Evolutionary conservation across 1,284 basidiomycete species (phyloP).

Genomic region (Afroboletus lepidellus): DNA sequence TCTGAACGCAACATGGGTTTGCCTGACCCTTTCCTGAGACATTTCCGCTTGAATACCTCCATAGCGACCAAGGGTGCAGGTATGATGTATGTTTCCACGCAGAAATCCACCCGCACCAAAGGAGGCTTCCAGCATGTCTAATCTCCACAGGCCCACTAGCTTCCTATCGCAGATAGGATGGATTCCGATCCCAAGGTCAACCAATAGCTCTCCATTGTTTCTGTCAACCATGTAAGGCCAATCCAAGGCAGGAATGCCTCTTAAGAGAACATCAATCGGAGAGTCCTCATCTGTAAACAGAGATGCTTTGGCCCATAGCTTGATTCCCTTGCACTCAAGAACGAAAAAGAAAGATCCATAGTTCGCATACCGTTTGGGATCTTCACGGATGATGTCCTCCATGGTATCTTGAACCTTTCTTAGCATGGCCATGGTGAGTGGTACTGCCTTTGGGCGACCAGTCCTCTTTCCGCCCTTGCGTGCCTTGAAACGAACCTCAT

Average conservation of each 20-base stretch:
- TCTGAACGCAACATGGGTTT: conserved; percentile 11
- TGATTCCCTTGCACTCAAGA: neutral
- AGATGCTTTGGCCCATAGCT: neutral
- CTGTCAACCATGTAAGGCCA: neutral
- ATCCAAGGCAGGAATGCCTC: neutral
- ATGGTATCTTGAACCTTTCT: neutral
- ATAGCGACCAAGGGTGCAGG: conserved; percentile 7
- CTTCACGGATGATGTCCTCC: neutral
- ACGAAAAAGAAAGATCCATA: neutral
- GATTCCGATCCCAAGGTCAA: neutral
- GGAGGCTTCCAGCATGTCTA: conserved; percentile 10
- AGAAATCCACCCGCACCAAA: conserved; percentile 7
- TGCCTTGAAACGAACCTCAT: neutral
- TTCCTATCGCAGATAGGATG: neutral
- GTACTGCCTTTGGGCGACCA: neutral
- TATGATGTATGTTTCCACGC: conserved; percentile 3
- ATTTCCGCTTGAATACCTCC: conserved; percentile 15
- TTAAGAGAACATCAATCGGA: neutral
- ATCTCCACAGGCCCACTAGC: conserved; percentile 10
- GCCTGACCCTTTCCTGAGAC: neutral
- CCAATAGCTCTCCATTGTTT: neutral
- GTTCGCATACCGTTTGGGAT: neutral
- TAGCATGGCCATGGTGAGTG: neutral
- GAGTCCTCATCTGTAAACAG: neutral
- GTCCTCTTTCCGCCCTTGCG: neutral